Percentiles rank a stretch among this genome's conserved stretches.
Evolutionary conservation across 2,329 filamentous ascomycete species (phyloP).

Genomic region (Fusarium pseudocircinatum): DNA sequence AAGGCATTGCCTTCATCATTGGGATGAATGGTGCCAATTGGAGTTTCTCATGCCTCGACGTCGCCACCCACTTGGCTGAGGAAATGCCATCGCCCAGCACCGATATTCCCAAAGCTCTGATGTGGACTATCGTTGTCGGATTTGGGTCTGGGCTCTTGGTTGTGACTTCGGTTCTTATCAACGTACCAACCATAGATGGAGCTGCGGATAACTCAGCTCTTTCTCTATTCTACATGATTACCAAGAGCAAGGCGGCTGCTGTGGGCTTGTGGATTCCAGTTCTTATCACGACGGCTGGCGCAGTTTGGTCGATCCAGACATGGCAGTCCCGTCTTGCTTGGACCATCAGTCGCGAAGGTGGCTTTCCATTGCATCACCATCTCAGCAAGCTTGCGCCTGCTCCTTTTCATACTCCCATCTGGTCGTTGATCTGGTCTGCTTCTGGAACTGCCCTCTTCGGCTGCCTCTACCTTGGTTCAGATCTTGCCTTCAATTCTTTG

Average conservation of each 20-base stretch:
- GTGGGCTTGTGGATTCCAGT: conserved; percentile 2
- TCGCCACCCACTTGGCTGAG: conserved; percentile 3
- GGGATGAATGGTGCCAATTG: conserved; percentile 2
- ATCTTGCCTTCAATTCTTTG: conserved; percentile 1
- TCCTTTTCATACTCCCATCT: background rate
- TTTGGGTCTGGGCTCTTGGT: conserved; percentile 2
- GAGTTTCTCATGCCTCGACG: conserved; percentile 2
- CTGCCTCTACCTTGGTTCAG: background rate
- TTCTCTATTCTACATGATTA: conserved; percentile 1
- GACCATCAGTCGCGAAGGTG: background rate
- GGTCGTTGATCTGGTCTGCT: background rate
- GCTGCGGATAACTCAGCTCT: conserved; percentile 1
- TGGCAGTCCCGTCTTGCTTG: conserved; percentile 3
- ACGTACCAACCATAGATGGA: background rate
- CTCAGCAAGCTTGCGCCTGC: conserved; percentile 3
- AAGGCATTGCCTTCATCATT: conserved; percentile 1
- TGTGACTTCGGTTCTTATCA: background rate
- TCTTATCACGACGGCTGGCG: background rate
- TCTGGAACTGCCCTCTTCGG: background rate
- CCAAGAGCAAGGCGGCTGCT: background rate
- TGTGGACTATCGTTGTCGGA: conserved; percentile 2
- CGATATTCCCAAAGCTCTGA: background rate
- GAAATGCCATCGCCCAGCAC: background rate
- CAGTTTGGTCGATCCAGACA: conserved; percentile 9
- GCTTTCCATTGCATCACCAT: background rate